phyloP scores from a whole-genome alignment of 148 eudicot species.

The Amaranthus cruentus region DNA sequence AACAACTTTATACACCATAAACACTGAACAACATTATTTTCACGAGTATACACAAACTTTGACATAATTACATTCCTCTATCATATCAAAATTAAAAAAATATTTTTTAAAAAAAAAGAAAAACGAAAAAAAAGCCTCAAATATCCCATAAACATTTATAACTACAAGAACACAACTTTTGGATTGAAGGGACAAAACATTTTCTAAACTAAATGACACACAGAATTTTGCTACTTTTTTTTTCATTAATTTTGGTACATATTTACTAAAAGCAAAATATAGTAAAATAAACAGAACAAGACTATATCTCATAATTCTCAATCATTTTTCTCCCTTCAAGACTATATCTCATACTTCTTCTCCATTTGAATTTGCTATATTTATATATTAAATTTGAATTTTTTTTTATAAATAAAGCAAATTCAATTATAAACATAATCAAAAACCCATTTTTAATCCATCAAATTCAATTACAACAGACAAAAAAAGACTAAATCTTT shows the following conservation, averaged over 20 bases:
- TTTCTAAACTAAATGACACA: conserved; percentile 16
- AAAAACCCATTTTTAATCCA: not conserved
- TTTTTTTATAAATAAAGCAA: too few species aligned
- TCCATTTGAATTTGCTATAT: too few species aligned
- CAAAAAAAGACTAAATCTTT: not conserved
- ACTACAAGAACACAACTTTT: not conserved
- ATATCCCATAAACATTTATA: conserved; percentile 11
- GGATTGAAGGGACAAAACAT: not conserved
- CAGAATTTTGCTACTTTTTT: not conserved
- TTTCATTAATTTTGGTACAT: not conserved
- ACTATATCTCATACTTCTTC: too few species aligned
- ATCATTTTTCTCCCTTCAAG: too few species aligned
- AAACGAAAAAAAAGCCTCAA: not conserved
- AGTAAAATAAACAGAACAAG: not conserved
- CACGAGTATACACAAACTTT: conserved; percentile 15
- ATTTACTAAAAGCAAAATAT: not conserved
- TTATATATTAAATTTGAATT: too few species aligned
- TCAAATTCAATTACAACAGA: not conserved
- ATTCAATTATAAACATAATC: not conserved
- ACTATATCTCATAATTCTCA: too few species aligned
- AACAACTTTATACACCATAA: not conserved
- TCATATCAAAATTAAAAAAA: not conserved
- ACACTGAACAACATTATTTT: conserved; percentile 5
- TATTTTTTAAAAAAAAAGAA: not conserved
- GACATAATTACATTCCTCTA: conserved; percentile 14